phyloP scores from a whole-genome alignment of 306 rosid species.

The Sophora flavescens region DNA sequence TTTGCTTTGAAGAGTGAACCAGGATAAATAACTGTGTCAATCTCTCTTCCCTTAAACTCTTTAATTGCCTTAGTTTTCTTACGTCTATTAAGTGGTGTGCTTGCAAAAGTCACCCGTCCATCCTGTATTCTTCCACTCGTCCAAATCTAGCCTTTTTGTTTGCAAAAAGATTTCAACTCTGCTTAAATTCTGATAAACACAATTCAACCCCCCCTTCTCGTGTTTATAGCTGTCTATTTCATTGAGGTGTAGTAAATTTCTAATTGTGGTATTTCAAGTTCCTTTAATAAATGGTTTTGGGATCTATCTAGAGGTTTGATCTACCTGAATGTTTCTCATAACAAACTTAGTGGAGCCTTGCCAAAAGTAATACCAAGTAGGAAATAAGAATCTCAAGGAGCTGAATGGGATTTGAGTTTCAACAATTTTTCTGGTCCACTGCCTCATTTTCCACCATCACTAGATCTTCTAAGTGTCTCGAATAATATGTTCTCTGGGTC shows the following conservation, averaged over 20 bases:
- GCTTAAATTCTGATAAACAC: too few relatives aligned
- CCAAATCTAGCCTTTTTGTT: too few relatives aligned
- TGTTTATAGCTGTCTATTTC: too few relatives aligned
- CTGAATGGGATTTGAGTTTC: slow-evolving; percentile 41
- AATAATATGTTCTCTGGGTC: slow-evolving; percentile 20
- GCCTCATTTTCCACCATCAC: neutral
- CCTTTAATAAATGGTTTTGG: slow-evolving; percentile 43
- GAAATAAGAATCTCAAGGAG: rapidly evolving
- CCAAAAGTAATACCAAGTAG: neutral
- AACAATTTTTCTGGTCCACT: slow-evolving; percentile 39
- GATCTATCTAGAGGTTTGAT: neutral
- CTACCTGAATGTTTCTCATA: slow-evolving; percentile 40
- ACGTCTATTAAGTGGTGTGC: too few relatives aligned
- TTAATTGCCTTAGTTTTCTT: too few relatives aligned
- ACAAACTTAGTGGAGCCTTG: slow-evolving; percentile 34
- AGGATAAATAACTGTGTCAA: too few relatives aligned
- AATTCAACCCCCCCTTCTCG: too few relatives aligned
- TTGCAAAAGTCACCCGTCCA: too few relatives aligned
- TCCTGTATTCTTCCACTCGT: too few relatives aligned
- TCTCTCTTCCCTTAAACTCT: too few relatives aligned
- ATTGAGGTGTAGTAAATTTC: neutral
- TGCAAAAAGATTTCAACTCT: too few relatives aligned
- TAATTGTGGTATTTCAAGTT: slow-evolving; percentile 24
- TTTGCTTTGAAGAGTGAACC: too few relatives aligned
- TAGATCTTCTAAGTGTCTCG: neutral